Evolutionary conservation across 768 basidiomycete species (phyloP).

Genomic region (Mycena maculata): DNA sequence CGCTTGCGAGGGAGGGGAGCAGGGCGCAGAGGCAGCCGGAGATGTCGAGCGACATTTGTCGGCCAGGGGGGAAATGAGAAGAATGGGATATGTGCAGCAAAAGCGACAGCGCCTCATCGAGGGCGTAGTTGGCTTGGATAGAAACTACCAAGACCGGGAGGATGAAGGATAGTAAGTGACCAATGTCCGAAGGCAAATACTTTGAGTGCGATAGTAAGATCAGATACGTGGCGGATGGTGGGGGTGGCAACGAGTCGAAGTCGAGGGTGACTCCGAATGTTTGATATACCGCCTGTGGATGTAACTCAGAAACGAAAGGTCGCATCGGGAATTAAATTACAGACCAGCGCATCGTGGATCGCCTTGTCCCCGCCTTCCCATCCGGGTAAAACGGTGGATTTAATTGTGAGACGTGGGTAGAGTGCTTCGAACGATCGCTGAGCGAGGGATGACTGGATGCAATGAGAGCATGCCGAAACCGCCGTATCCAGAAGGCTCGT

Average conservation of each 20-base stretch:
- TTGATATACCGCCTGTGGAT: slow-evolving; percentile 49
- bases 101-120: slow-evolving; percentile 73
- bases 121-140: slow-evolving; percentile 62
- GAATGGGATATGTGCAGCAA: slow-evolving; percentile 55
- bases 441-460: slow-evolving; percentile 57
- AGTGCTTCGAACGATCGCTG: slow-evolving; percentile 56
- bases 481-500: slow-evolving; percentile 49
- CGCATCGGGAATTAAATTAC: slow-evolving; percentile 33
- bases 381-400: slow-evolving; percentile 42
- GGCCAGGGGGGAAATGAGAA: slow-evolving; percentile 30
- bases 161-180: slow-evolving; percentile 45
- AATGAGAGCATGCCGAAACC: slow-evolving; percentile 48
- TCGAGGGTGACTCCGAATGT: slow-evolving; percentile 44
- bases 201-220: slow-evolving; percentile 52
- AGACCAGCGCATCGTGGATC: slow-evolving; percentile 54
- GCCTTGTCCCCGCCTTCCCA: slow-evolving; percentile 57
- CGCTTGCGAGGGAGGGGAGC: slow-evolving; percentile 68
- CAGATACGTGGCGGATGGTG: slow-evolving; percentile 48
- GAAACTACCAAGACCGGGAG: slow-evolving; percentile 59
- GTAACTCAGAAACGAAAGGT: slow-evolving; percentile 9
- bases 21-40: slow-evolving; percentile 60
- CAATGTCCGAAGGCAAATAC: slow-evolving; percentile 26
- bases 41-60: slow-evolving; percentile 56
- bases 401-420: slow-evolving; percentile 58
- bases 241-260: slow-evolving; percentile 24